These are phyloP conservation scores for Vanderwaltozyma yarrowii DNA, from an alignment of 805 yeast genomes.

Conservation along the genomic window DNA sequence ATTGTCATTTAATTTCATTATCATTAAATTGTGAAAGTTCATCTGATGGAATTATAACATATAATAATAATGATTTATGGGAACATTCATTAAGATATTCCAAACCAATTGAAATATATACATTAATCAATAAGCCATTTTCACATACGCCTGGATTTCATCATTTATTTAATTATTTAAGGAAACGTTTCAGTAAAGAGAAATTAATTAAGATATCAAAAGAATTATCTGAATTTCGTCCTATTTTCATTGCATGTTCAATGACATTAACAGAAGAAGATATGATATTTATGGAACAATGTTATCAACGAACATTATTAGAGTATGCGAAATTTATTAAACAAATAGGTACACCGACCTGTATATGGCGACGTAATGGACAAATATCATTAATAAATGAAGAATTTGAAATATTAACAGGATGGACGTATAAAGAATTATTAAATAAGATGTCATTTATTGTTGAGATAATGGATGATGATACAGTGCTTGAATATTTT, in stretches of 20 bases:
- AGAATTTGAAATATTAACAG: constrained; percentile 83
- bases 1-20: constrained; percentile 13
- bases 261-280: constrained; percentile 80
- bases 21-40: constrained; percentile 14
- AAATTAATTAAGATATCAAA: constrained; percentile 75
- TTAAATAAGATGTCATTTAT: constrained; percentile 61
- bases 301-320: constrained; percentile 83
- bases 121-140: constrained; percentile 63
- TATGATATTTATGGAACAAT: constrained; percentile 89
- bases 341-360: constrained; percentile 85
- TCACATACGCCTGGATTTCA: constrained; percentile 89
- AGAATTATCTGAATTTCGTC: constrained; percentile 82
- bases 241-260: constrained; percentile 87
- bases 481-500: constrained; percentile 79
- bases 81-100: constrained; percentile 33
- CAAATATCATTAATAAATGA: constrained; percentile 93
- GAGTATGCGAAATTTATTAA: constrained; percentile 81
- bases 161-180: constrained; percentile 61
- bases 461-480: constrained; percentile 76
- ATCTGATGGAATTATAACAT: not conserved
- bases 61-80: constrained; percentile 21
- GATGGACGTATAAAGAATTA: constrained; percentile 72
- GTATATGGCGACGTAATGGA: constrained; percentile 93
- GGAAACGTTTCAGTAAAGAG: constrained; percentile 55
- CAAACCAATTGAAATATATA: constrained; percentile 74